These are phyloP conservation scores for Chlamydomonas eustigma DNA, from an alignment of 139 green algal genomes.

Conservation along the genomic window DNA sequence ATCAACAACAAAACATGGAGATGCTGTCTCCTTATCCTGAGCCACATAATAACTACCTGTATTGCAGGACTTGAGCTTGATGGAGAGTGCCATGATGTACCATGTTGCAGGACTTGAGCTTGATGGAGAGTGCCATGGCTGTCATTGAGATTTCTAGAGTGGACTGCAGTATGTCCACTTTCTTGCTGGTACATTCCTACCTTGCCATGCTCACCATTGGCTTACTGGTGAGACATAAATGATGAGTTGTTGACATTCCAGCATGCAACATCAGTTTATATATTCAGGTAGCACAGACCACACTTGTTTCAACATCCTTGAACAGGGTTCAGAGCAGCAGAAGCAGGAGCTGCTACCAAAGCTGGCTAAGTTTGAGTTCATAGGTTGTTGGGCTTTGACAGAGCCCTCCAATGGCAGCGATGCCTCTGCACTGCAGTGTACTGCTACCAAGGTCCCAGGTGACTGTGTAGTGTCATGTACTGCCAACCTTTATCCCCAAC, in stretches of 20 bases:
- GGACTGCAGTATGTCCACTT: conserved; percentile 82
- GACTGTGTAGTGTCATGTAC: too few species aligned
- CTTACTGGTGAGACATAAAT: conserved; percentile 45
- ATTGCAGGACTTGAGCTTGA: too few species aligned
- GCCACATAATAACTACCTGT: too few species aligned
- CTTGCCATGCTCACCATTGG: conserved; percentile 82
- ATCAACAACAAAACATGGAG: too few species aligned
- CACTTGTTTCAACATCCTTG: too few species aligned
- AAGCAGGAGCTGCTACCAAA: conserved; percentile 77
- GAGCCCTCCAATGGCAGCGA: conserved; percentile 87
- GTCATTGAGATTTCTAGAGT: conserved; percentile 84
- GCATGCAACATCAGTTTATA: too few species aligned
- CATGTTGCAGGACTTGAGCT: conserved; percentile 48
- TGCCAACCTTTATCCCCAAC: too few species aligned
- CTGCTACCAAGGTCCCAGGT: conserved; percentile 59
- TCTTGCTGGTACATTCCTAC: conserved; percentile 90
- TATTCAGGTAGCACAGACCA: too few species aligned
- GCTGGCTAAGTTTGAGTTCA: conserved; percentile 59
- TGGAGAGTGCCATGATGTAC: not conserved
- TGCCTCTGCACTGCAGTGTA: conserved; percentile 69
- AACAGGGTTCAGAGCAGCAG: conserved; percentile 66
- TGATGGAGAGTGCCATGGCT: conserved; percentile 71
- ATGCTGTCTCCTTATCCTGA: too few species aligned
- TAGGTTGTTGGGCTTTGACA: conserved; percentile 86
- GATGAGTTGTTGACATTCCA: not conserved